phyloP scores from a whole-genome alignment of 2,329 filamentous ascomycete species.

The Didymellaceae sp. region DNA sequence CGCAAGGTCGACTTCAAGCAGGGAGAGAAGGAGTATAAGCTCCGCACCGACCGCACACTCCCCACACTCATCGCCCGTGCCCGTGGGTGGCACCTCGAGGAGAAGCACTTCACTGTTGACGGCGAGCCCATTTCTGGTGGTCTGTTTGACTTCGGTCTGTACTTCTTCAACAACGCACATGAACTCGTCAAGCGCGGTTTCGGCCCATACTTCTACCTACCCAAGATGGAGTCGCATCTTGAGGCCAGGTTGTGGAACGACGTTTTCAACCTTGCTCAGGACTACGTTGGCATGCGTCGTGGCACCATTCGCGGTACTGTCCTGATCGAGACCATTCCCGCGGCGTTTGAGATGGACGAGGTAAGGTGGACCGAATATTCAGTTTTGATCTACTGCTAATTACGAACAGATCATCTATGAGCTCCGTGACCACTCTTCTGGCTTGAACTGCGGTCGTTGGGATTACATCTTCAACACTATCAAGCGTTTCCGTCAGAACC shows the following conservation, averaged over 20 bases:
- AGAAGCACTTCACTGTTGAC: constrained; percentile 97
- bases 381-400: constrained; percentile 17
- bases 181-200: constrained; percentile 83
- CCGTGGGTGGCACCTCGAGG: constrained; percentile 96
- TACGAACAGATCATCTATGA: constrained; percentile 85
- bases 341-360: constrained; percentile 99
- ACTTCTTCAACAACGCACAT: constrained; percentile 98
- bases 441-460: constrained; percentile 98
- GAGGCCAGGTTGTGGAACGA: constrained; percentile 99
- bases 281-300: constrained; percentile 85
- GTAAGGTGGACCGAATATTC: constrained; percentile 32
- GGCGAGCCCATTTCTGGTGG: constrained; percentile 91
- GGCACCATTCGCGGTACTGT: constrained; percentile 95
- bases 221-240: constrained; percentile 97
- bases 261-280: constrained; percentile 93
- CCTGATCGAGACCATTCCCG: constrained; percentile 95
- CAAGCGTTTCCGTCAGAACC: constrained; percentile 98
- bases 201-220: constrained; percentile 97
- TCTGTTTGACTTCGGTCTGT: constrained; percentile 96
- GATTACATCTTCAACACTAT: constrained; percentile 99
- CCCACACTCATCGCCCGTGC: constrained; percentile 94
- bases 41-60: constrained; percentile 84
- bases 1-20: constrained; percentile 96
- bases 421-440: constrained; percentile 92
- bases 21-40: constrained; percentile 94